A percentile compares a stretch with the other conserved stretches of the same genome.
These are phyloP conservation scores for Phytophthora palmivora DNA, from an alignment of 352 stramenopile species.

Conservation along the genomic window DNA sequence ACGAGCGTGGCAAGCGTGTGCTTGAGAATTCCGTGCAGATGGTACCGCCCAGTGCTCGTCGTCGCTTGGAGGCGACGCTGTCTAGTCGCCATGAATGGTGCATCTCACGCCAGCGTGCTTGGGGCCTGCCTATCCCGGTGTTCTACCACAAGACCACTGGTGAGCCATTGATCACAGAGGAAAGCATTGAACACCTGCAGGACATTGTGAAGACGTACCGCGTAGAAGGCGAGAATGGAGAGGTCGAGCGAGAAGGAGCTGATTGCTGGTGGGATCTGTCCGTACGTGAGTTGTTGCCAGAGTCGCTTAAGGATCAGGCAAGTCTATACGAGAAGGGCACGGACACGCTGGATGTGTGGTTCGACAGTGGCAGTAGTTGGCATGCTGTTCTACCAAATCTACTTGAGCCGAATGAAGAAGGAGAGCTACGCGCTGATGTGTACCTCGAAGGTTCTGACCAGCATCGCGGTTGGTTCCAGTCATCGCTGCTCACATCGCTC, in stretches of 20 bases:
- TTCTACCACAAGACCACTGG: slow-evolving; percentile 94
- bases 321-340: slow-evolving; percentile 94
- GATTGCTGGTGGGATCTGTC: slow-evolving; percentile 97
- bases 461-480: slow-evolving; percentile 99
- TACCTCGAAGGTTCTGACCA: slow-evolving; percentile 98
- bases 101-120: slow-evolving; percentile 98
- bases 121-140: slow-evolving; percentile 98
- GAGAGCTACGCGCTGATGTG: slow-evolving; percentile 91
- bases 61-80: slow-evolving; percentile 88
- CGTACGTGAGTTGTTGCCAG: slow-evolving; percentile 70
- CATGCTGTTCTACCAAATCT: slow-evolving; percentile 57
- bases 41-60: slow-evolving; percentile 89
- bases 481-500: slow-evolving; percentile 94
- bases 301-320: slow-evolving; percentile 65
- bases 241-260: slow-evolving; percentile 86
- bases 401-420: slow-evolving; percentile 52
- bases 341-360: slow-evolving; percentile 99
- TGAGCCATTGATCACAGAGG: slow-evolving; percentile 93
- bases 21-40: slow-evolving; percentile 88
- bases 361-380: slow-evolving; percentile 95
- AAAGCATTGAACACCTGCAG: slow-evolving; percentile 92
- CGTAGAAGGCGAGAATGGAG: slow-evolving; percentile 32
- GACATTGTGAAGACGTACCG: slow-evolving; percentile 55
- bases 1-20: slow-evolving; percentile 73
- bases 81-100: slow-evolving; percentile 96